Evolutionary conservation across 192 early-diverging fungal species (phyloP).

Genomic region (Rhizophlyctis rosea): DNA sequence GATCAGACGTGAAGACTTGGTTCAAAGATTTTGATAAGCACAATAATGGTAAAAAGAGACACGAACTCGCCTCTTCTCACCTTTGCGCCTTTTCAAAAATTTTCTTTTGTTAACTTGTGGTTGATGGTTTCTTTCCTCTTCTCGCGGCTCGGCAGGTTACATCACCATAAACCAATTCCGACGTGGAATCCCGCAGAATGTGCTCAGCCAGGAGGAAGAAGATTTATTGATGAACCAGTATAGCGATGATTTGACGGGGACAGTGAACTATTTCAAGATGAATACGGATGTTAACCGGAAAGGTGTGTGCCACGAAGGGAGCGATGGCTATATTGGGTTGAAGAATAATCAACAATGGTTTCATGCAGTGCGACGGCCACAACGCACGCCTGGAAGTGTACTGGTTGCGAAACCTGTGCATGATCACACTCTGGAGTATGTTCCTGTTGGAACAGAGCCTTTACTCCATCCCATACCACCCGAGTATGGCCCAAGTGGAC

Average conservation of each 20-base stretch:
- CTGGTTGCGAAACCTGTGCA: constrained; percentile 18
- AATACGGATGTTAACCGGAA: constrained; percentile 57
- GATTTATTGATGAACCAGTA: constrained; percentile 46
- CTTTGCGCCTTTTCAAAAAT: not conserved
- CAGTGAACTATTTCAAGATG: constrained; percentile 61
- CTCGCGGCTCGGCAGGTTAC: constrained; percentile 23
- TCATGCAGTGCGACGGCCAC: not conserved
- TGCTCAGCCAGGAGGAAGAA: constrained; percentile 45
- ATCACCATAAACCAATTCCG: constrained; percentile 56
- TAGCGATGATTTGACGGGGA: constrained; percentile 34
- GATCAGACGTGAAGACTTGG: constrained; percentile 57
- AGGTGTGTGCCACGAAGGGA: constrained; percentile 14
- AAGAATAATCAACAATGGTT: no score
- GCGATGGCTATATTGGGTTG: no score
- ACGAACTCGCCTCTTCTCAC: not conserved
- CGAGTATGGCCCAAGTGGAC: constrained; percentile 14
- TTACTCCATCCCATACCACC: constrained; percentile 29
- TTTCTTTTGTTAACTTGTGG: not conserved
- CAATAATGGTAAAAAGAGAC: constrained; percentile 47
- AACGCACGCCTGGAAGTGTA: constrained; percentile 8
- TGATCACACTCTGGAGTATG: constrained; percentile 32
- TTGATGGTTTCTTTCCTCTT: no score
- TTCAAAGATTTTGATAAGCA: constrained; percentile 61
- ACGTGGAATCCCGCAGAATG: constrained; percentile 47
- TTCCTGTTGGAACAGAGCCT: constrained; percentile 56